These are phyloP conservation scores for Tulasnella sp. DNA, from an alignment of 768 basidiomycete genomes.

Conservation along the genomic window DNA sequence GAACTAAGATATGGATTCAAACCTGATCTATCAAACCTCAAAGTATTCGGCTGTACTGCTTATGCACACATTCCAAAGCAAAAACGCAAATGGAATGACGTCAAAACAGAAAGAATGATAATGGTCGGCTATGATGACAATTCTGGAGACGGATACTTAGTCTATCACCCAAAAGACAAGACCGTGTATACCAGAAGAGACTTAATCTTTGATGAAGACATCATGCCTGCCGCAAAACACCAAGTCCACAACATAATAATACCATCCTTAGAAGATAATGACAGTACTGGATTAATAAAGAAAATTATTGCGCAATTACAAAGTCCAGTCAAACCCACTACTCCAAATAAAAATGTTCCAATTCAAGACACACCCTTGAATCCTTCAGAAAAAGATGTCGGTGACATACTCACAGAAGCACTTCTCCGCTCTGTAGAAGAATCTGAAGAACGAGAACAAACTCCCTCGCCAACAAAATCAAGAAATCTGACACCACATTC, in stretches of 20 bases:
- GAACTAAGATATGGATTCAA: conserved; percentile 18
- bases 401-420: no score
- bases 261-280: not conserved
- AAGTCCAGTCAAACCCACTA: no score
- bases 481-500: no score
- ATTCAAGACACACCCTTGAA: no score
- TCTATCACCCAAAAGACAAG: conserved; percentile 14
- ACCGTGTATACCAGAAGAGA: conserved; percentile 19
- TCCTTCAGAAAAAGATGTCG: no score
- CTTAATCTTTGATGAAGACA: conserved; percentile 18
- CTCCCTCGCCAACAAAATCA: no score
- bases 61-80: conserved; percentile 19
- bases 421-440: no score
- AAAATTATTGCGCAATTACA: no score
- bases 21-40: conserved; percentile 20
- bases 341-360: no score
- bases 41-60: conserved; percentile 22
- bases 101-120: conserved; percentile 18
- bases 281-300: no score
- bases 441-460: no score
- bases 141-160: conserved; percentile 23
- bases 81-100: conserved; percentile 20
- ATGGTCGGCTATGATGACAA: conserved; percentile 21
- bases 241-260: not conserved
- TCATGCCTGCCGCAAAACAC: not conserved